Evolutionary conservation across 352 stramenopile species (phyloP).

Genomic region (Aphanomyces cochlioides): DNA sequence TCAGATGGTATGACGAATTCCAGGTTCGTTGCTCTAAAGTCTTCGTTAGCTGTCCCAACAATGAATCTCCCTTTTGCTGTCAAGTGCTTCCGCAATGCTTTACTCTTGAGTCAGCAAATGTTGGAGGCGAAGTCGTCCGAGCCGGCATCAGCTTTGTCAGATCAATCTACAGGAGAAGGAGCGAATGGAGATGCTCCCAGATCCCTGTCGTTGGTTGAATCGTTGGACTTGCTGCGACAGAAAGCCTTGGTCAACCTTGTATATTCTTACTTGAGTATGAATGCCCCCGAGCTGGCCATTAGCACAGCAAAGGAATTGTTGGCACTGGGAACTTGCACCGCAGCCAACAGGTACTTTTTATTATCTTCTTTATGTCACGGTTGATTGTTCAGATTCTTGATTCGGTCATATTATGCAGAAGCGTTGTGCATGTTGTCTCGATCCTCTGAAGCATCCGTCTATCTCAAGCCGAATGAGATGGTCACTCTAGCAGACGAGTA

Average conservation of each 20-base stretch:
- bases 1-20: constrained; percentile 11
- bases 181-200: constrained; percentile 36
- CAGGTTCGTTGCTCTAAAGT: no score
- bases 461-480: constrained; percentile 66
- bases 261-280: constrained; percentile 89
- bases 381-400: constrained; percentile 47
- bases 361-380: constrained; percentile 3
- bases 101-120: constrained; percentile 78
- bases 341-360: constrained; percentile 51
- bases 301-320: constrained; percentile 77
- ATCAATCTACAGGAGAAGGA: constrained; percentile 11
- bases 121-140: constrained; percentile 39
- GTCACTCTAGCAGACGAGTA: constrained; percentile 77
- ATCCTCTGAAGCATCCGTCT: constrained; percentile 68
- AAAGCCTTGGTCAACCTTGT: constrained; percentile 84
- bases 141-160: background rate
- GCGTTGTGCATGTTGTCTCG: constrained; percentile 85
- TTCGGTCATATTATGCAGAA: constrained; percentile 85
- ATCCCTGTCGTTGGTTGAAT: constrained; percentile 40
- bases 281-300: constrained; percentile 86
- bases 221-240: constrained; percentile 68
- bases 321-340: constrained; percentile 57
- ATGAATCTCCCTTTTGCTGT: constrained; percentile 82
- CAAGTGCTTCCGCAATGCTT: constrained; percentile 87
- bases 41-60: constrained; percentile 39